phyloP scores from a whole-genome alignment of 2,329 filamentous ascomycete genomes.

The Paramyrothecium roridum region DNA sequence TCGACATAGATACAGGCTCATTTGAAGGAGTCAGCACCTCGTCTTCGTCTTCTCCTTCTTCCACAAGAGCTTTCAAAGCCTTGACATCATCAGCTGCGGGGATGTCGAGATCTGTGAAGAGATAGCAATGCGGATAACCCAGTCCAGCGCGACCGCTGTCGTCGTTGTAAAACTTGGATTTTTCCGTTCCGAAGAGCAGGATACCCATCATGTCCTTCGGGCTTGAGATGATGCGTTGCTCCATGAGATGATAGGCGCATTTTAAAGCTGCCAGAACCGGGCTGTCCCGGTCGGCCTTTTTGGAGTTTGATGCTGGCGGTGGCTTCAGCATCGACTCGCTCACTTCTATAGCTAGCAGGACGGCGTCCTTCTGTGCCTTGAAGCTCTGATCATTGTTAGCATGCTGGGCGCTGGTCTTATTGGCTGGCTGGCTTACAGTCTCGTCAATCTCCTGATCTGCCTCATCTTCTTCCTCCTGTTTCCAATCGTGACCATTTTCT shows the following conservation, averaged over 20 bases:
- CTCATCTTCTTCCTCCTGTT: conserved; percentile 61
- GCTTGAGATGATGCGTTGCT: conserved; percentile 96
- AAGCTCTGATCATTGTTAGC: conserved; percentile 60
- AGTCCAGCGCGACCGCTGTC: conserved; percentile 56
- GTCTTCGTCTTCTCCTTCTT: conserved; percentile 71
- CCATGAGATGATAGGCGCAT: conserved; percentile 93
- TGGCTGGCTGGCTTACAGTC: conserved; percentile 37
- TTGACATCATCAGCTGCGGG: conserved; percentile 87
- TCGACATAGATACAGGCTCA: conserved; percentile 76
- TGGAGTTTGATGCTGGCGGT: conserved; percentile 63
- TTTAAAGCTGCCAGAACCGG: conserved; percentile 82
- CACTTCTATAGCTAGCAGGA: conserved; percentile 93
- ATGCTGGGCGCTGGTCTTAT: conserved; percentile 3
- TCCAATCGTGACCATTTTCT: conserved; percentile 37
- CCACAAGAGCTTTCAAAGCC: conserved; percentile 68
- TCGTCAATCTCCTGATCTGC: conserved; percentile 60
- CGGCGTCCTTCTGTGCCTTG: conserved; percentile 92
- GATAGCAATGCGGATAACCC: conserved; percentile 86
- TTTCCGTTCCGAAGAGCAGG: conserved; percentile 83
- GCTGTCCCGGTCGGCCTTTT: conserved; percentile 75
- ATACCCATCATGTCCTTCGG: conserved; percentile 98
- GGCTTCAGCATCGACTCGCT: conserved; percentile 79
- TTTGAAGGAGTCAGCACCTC: conserved; percentile 67
- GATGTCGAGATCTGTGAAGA: conserved; percentile 83
- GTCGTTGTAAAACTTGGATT: conserved; percentile 74